Conservation (phyloP, 345 rosid species). For the Camelina laxa region DNA sequence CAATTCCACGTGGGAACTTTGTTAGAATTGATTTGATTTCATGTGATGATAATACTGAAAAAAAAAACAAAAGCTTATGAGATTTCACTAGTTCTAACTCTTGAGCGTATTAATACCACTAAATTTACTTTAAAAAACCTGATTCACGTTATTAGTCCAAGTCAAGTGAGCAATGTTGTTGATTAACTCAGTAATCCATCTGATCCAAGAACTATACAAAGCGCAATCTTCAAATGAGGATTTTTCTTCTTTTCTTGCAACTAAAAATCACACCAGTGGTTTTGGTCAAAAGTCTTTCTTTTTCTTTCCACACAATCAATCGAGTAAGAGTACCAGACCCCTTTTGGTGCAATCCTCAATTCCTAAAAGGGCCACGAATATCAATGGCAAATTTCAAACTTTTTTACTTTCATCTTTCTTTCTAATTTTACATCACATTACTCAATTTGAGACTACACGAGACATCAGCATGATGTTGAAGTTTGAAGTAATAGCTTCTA, state of each 20-base stretch:
- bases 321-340: no score
- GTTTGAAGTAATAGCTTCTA: neutral
- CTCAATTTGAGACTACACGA: neutral
- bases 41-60: neutral
- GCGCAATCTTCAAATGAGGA: neutral
- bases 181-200: neutral
- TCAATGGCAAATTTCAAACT: neutral
- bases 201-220: constrained; percentile 7
- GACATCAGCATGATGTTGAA: no score
- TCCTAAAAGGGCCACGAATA: neutral
- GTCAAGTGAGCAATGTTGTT: neutral
- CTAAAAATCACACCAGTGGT: neutral
- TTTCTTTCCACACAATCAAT: no score
- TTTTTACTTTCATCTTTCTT: neutral
- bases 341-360: no score
- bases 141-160: neutral
- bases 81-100: neutral
- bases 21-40: neutral
- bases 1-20: neutral
- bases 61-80: neutral
- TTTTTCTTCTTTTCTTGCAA: neutral
- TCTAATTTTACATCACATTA: neutral
- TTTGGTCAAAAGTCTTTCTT: no score
- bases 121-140: neutral
- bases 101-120: neutral